phyloP scores from a whole-genome alignment of 768 basidiomycete genomes.

The Agaricus blazei region DNA sequence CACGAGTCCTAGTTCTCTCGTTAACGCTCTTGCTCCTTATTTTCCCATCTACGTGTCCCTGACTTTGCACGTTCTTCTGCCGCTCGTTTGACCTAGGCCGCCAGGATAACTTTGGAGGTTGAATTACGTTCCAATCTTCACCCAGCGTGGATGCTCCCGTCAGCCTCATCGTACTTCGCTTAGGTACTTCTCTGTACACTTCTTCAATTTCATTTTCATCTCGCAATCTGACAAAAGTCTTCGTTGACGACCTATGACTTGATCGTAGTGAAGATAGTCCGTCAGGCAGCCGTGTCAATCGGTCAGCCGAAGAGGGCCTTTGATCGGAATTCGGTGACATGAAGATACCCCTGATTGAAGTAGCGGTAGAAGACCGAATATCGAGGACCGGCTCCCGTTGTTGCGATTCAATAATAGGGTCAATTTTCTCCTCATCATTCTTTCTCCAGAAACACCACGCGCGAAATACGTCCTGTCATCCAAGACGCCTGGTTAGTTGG shows the following conservation, averaged over 20 bases:
- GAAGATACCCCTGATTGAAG: background rate
- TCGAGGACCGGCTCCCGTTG: background rate
- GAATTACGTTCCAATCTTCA: too few relatives aligned
- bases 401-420: background rate
- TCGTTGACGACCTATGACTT: background rate
- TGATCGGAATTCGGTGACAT: background rate
- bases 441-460: conserved; percentile 29
- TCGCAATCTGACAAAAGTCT: background rate
- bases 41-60: background rate
- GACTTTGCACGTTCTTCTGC: background rate
- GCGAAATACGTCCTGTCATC: conserved; percentile 24
- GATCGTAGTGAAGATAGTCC: background rate
- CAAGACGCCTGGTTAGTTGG: background rate
- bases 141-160: background rate
- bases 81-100: background rate
- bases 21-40: background rate
- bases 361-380: background rate
- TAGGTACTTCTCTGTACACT: background rate
- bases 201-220: background rate
- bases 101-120: background rate
- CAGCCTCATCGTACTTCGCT: background rate
- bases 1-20: background rate
- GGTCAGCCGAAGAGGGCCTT: background rate
- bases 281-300: background rate
- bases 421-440: background rate